Conservation (phyloP, 306 rosid species). For the Parietaria judaica region DNA sequence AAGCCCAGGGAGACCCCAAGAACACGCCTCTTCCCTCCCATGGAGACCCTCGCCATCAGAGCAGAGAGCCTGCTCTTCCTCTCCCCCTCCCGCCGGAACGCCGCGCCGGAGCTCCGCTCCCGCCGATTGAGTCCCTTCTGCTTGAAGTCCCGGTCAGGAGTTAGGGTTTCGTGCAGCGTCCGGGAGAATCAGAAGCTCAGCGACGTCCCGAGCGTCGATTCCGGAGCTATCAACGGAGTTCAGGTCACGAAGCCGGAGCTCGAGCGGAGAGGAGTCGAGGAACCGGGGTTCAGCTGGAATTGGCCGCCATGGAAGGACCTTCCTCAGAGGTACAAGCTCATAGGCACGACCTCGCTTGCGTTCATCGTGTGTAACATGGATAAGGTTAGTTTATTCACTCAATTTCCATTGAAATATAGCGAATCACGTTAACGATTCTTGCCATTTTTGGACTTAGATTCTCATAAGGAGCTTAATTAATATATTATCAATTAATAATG, state of each 20-base stretch:
- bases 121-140: constrained; percentile 31
- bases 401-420: too few relatives aligned
- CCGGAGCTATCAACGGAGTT: constrained; percentile 31
- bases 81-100: constrained; percentile 10
- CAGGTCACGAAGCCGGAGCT: constrained; percentile 23
- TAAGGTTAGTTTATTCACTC: constrained; percentile 38
- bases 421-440: too few relatives aligned
- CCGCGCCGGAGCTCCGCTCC: constrained; percentile 18
- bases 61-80: constrained; percentile 30
- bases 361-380: constrained; percentile 95
- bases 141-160: constrained; percentile 17
- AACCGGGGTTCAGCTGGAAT: constrained; percentile 20
- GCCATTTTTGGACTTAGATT: too few relatives aligned
- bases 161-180: constrained; percentile 32
- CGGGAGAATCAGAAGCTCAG: constrained; percentile 33
- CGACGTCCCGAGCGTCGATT: constrained; percentile 26
- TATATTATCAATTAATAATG: too few relatives aligned
- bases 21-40: constrained; percentile 2
- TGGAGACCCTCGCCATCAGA: constrained; percentile 47
- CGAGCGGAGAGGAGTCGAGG: constrained; percentile 20
- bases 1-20: not conserved
- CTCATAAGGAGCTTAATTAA: too few relatives aligned
- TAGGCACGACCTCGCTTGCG: constrained; percentile 84
- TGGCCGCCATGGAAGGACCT: constrained; percentile 96
- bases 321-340: constrained; percentile 76